Evolutionary conservation across 139 green algal species (phyloP).

Genomic region (Zygnema cylindricum): DNA sequence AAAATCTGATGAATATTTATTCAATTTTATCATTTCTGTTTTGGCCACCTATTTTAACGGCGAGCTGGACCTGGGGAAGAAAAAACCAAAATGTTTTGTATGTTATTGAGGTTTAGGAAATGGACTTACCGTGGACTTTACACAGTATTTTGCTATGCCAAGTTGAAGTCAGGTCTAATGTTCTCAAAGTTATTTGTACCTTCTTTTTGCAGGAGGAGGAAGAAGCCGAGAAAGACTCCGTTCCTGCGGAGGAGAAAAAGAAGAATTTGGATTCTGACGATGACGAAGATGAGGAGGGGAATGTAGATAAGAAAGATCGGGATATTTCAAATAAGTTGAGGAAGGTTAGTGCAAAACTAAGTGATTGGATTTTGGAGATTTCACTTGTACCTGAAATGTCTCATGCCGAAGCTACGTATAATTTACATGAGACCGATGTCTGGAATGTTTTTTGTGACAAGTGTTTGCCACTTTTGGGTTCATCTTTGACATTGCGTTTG

Average conservation of each 20-base stretch:
- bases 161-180: slow-evolving; percentile 4
- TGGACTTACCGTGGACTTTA: slow-evolving; percentile 15
- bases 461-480: slow-evolving; percentile 42
- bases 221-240: background rate
- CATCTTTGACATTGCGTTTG: background rate
- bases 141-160: slow-evolving; percentile 24
- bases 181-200: slow-evolving; percentile 5
- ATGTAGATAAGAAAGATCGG: slow-evolving; percentile 52
- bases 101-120: too few relatives aligned
- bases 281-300: slow-evolving; percentile 39
- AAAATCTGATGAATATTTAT: too few relatives aligned
- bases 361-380: too few relatives aligned
- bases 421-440: too few relatives aligned
- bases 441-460: too few relatives aligned
- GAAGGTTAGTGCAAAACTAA: slow-evolving; percentile 81
- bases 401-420: too few relatives aligned
- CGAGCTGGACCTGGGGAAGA: background rate
- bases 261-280: slow-evolving; percentile 52
- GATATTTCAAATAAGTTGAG: slow-evolving; percentile 80
- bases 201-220: slow-evolving; percentile 33
- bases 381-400: too few relatives aligned
- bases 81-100: background rate
- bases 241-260: background rate
- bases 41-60: too few relatives aligned
- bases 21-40: too few relatives aligned